Percentiles rank a stretch among this genome's conserved stretches.
These are phyloP conservation scores for Helminthosporium solani DNA, from an alignment of 2,329 filamentous ascomycete species.

Conservation along the genomic window DNA sequence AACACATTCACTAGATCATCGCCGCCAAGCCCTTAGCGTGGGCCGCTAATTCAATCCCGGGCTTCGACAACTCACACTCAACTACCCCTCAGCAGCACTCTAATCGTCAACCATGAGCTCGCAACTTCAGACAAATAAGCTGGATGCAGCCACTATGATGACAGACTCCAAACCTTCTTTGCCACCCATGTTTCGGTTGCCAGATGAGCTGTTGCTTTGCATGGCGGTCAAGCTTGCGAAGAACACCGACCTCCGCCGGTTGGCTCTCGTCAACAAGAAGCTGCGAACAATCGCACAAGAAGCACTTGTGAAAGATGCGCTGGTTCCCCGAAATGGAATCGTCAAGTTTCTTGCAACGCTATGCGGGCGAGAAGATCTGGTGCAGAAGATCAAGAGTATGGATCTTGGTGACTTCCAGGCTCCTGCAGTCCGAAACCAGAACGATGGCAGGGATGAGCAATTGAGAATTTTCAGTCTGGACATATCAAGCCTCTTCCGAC, in stretches of 20 bases:
- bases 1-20: not conserved
- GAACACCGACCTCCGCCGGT: slow-evolving; percentile 3
- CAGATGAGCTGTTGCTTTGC: slow-evolving; percentile 5
- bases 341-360: slow-evolving; percentile 13
- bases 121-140: not conserved
- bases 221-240: slow-evolving; percentile 1
- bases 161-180: not conserved
- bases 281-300: slow-evolving; percentile 14
- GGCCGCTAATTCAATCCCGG: not conserved
- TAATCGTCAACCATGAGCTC: not conserved
- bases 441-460: not conserved
- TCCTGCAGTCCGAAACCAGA: not conserved
- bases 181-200: slow-evolving; percentile 1
- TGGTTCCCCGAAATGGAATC: slow-evolving; percentile 12
- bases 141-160: not conserved
- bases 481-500: slow-evolving; percentile 1
- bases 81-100: not conserved
- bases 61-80: not conserved
- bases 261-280: slow-evolving; percentile 15
- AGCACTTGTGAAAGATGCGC: slow-evolving; percentile 12
- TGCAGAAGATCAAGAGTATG: slow-evolving; percentile 10
- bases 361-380: slow-evolving; percentile 7
- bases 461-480: slow-evolving; percentile 1
- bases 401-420: slow-evolving; percentile 16
- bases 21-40: not conserved